phyloP scores from a whole-genome alignment of 352 stramenopile genomes.

The Phytophthora boehmeriae region DNA sequence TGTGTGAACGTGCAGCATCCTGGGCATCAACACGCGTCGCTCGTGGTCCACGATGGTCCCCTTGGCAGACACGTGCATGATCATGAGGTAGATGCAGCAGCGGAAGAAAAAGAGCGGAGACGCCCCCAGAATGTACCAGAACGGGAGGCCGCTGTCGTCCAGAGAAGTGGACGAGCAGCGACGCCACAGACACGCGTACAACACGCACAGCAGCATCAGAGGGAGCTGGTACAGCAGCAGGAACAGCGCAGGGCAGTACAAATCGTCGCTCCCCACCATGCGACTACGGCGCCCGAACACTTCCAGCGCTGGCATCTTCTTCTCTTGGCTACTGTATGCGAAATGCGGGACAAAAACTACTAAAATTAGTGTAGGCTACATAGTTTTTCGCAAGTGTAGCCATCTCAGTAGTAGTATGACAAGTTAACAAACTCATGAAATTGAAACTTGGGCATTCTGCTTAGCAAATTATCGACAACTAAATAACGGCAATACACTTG shows the following conservation, averaged over 20 bases:
- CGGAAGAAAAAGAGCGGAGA: constrained; percentile 80
- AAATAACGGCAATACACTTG: constrained; percentile 24
- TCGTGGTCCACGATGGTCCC: constrained; percentile 89
- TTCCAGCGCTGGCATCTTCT: constrained; percentile 78
- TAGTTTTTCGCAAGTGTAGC: constrained; percentile 9
- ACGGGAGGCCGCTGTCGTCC: constrained; percentile 61
- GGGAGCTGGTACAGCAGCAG: constrained; percentile 81
- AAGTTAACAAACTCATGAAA: background rate
- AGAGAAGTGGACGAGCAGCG: constrained; percentile 70
- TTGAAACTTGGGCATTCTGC: constrained; percentile 13
- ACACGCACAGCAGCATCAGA: constrained; percentile 59
- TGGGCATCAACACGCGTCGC: constrained; percentile 86
- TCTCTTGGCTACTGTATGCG: constrained; percentile 20
- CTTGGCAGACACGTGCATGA: constrained; percentile 83
- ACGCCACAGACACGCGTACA: constrained; percentile 71
- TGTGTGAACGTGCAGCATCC: constrained; percentile 76
- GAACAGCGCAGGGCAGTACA: constrained; percentile 84
- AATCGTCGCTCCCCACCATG: constrained; percentile 84
- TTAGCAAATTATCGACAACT: constrained; percentile 24
- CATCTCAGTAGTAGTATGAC: constrained; percentile 2
- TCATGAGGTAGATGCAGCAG: constrained; percentile 86
- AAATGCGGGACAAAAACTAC: constrained; percentile 21
- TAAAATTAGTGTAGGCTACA: constrained; percentile 1
- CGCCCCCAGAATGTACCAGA: constrained; percentile 80
- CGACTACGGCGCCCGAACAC: constrained; percentile 83